Evolutionary conservation across 148 eudicot species (phyloP), one percentile per base, ranked within the genome.

Genomic region (Spergularia marina): DNA sequence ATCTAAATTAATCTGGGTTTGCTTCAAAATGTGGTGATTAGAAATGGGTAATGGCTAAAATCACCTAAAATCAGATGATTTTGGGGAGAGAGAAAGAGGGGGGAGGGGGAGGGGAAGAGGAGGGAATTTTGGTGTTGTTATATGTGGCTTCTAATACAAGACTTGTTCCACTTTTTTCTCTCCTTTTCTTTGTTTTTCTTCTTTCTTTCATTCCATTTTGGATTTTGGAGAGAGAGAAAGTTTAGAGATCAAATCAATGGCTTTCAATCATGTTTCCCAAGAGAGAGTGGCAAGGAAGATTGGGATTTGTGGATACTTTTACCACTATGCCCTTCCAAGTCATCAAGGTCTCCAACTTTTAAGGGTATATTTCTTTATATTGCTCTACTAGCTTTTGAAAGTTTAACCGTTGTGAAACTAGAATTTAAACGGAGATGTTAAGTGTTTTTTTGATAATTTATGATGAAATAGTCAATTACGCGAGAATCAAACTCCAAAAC

Each of bases 151-250:
- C 78, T 77, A 75, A 77, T 71, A 78, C 82, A 82, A 80, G 73
- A 75, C 84, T 80, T 73, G 67, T 81, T 83, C 90, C 90, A 80
- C 86, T 75, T 80, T 83, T 87, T 80, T 76, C 86, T 84, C 84
- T 65, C 65, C 75, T 79, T 69, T 69, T 67, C 17, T 30, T 44
- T 68, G 67, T 25, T 69, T 62, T 59, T 13, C 53, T 74, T 64
- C 1, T 58, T 39, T 74, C 58, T 61, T 80, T 54, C 75, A 63
- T 75, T 36, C 65, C 82, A 69, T 55, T 76, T n/a, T 40, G 30
- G 47, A 17, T 17, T 63, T 74, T 34, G 1, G 36, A 30, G 36
- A 30, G 36, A 30, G 36, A 30, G 36, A 30, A 2, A 30, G 25
- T 23, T 23, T 23, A 23, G 36, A 47, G 18, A 57, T 68, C 56